phyloP scores from a whole-genome alignment of 768 basidiomycete species.

The Mycena alexandri region DNA sequence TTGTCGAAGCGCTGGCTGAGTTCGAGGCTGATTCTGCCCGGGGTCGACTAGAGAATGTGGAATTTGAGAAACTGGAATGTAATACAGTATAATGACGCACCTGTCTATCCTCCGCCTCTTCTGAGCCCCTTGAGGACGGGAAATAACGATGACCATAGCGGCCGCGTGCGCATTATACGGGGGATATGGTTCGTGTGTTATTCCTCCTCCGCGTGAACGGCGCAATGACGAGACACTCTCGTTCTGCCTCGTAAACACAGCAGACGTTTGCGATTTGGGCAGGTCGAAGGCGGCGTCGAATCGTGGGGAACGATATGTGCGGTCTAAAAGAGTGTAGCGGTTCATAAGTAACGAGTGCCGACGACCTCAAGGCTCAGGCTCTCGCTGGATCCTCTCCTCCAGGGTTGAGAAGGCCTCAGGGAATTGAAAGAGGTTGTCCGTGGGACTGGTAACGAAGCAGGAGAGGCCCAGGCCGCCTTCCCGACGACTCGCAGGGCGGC shows the following conservation, averaged over 20 bases:
- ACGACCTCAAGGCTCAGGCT: no score
- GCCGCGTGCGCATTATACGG: not conserved
- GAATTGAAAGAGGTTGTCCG: no score
- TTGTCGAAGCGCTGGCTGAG: not conserved
- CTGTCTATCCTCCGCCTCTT: conserved; percentile 18
- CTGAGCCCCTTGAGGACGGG: not conserved
- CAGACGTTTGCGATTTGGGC: not conserved
- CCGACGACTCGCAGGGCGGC: no score
- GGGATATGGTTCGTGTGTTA: not conserved
- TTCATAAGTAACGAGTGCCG: conserved; percentile 6
- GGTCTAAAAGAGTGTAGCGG: conserved; percentile 11
- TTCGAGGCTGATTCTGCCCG: not conserved
- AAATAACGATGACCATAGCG: no score
- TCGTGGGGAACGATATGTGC: not conserved
- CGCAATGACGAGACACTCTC: not conserved
- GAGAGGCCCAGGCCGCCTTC: no score
- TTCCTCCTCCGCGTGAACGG: not conserved
- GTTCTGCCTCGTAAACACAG: not conserved
- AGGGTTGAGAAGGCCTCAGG: no score
- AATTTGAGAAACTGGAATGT: not conserved
- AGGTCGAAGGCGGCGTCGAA: not conserved
- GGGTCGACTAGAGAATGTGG: not conserved
- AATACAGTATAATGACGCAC: not conserved
- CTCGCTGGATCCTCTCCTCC: no score
- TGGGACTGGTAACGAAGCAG: no score